Percentiles rank a stretch among this genome's conserved stretches.
Conservation (phyloP, 208 protist genomes). For the Leishmania braziliensis region DNA sequence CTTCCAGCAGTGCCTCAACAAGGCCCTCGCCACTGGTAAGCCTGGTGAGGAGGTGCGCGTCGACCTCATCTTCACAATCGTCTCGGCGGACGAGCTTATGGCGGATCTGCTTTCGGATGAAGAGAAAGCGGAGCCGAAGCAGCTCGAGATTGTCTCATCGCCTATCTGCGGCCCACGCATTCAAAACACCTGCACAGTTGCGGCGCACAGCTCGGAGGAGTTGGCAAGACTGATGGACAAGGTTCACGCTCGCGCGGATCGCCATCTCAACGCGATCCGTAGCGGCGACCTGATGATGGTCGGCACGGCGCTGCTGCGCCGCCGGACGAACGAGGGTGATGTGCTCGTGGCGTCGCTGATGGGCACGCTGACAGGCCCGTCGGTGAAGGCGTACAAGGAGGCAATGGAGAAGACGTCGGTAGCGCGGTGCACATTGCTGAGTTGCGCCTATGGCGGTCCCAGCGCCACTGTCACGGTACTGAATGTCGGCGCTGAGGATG, state of each 20-base stretch:
- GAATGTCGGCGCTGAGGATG: constrained; percentile 37
- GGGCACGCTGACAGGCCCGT: constrained; percentile 34
- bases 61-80: constrained; percentile 39
- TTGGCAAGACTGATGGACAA: constrained; percentile 30
- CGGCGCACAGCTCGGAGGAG: constrained; percentile 22
- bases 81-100: constrained; percentile 28
- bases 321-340: constrained; percentile 28
- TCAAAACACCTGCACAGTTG: neutral
- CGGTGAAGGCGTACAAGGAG: constrained; percentile 38
- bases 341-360: constrained; percentile 42
- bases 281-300: constrained; percentile 31
- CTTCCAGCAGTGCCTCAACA: constrained; percentile 38
- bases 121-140: neutral
- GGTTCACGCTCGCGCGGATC: constrained; percentile 21
- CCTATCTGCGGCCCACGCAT: constrained; percentile 42
- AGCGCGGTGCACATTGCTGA: constrained; percentile 28
- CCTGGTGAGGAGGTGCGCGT: constrained; percentile 34
- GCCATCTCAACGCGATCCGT: constrained; percentile 22
- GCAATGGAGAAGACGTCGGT: constrained; percentile 23
- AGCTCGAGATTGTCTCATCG: constrained; percentile 41
- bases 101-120: constrained; percentile 32
- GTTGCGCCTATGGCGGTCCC: constrained; percentile 40
- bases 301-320: constrained; percentile 38
- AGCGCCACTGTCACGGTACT: constrained; percentile 41
- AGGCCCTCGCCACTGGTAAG: constrained; percentile 28